Evolutionary conservation across 148 eudicot genomes (phyloP), one percentile per base, ranked within the genome.

Genomic region (Rhododendron henanense): DNA sequence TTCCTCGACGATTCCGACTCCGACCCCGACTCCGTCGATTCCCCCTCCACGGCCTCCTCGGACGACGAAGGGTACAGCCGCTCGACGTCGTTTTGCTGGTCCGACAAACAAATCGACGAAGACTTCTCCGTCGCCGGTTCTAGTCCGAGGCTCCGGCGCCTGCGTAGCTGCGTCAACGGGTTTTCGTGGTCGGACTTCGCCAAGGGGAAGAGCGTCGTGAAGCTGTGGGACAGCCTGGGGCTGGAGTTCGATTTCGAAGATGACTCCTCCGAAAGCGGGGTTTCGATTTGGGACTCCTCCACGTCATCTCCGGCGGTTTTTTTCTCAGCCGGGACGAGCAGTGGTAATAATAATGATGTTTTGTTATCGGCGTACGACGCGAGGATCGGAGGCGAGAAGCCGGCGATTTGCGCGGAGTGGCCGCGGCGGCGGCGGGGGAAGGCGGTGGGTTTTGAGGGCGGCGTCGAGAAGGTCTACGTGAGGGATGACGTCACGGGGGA

Each of bases 221-320:
- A 90, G 90, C 88, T 94, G 3, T 96, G 98, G 98, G 96, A 96
- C 71, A 91, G 91, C 39, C 81, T 94, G 3, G 90, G 92, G 0
- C 76, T 92, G 45, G 92, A 89, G 16, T 85, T 93, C 8, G 93
- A 88, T 79, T 75, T 89, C 13, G 84, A 67, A 6, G 83, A 81
- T 0, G 88, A 86, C 0, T 51, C 83, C 44, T 82, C 86, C 4
- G 55, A n/a, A 21, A 79, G 87, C 83, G 87, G 90, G 0, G 88
- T 94, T 65, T 89, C 95, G 2, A 77, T 90, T 5, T 88, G 91
- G 85, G 93, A 92, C 50, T 83, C 84, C 19, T 83, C 86, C 45
- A 53, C 88, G 82, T 90, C 93, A 79, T 88, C 51, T 59, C 85
- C 92, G 55, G 28, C 92, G 71, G 90, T 89, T 6, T 41, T 89